Base-by-base conservation (phyloP, 495 filamentous ascomycete genomes). In the Aspergillus nanangensis region DNA sequence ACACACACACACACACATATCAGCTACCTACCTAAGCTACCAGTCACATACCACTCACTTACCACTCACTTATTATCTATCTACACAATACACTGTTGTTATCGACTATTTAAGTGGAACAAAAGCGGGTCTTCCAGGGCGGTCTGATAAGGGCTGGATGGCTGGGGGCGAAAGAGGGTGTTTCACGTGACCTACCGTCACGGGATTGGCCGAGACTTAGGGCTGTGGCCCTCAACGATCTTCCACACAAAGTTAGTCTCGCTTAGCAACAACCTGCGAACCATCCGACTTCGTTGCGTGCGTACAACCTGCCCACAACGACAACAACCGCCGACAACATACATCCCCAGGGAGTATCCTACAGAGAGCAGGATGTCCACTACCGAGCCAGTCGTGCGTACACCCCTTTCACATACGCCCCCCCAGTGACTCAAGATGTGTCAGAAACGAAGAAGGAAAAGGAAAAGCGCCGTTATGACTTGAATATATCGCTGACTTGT, bases 301-400 rank as follows among this genome's bases (percentile, higher is more conserved):
- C 66, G 65, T 70, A 62, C 60, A 56, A 69, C 60, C 60, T 66
- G 60, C 66, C 58, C 63, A 62, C 66, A 62, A 69, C 70, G 67
- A 71, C 70, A 70, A 73, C 68, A 69, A 72, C 66, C 66, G 66
- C 66, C 69, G 67, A 71, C 69, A 71, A 72, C 65, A 65, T 62
- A 61, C 65, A 62, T 58, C 61, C 60, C 59, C 60, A 65, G 59
- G 63, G 65, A 69, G 61, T 63, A 63, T 63, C 60, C 57, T 63
- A 63, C 58, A 52, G 53, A 53, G 65, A 80, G 76, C 87, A 95
- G 79, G 78, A 97, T 96, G 92, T 95, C 92, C 78, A 81, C 87
- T 70, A 95, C 94, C 78, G 92, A 97, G 77, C 80, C 85, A 75
- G 90, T 96, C 77, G 88, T 96, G 80, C 78, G 90, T 92, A 71